A percentile compares a stretch with the other conserved stretches of the same genome.
Evolutionary conservation across 768 basidiomycete genomes (phyloP).

Genomic region (Amanita exitialis): DNA sequence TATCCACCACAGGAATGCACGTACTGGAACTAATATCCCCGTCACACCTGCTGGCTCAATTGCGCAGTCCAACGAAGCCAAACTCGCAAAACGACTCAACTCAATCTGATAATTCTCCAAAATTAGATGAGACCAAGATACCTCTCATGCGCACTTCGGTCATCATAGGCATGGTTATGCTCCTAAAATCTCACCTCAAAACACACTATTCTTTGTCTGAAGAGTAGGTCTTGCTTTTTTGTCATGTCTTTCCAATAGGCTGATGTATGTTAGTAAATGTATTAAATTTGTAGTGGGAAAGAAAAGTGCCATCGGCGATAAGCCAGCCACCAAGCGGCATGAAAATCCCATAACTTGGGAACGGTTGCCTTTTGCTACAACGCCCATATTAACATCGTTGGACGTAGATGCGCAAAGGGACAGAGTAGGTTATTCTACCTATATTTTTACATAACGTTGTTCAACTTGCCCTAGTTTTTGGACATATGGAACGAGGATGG

Average conservation of each 20-base stretch:
- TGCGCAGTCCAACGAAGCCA: conserved; percentile 23
- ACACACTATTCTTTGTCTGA: conserved; percentile 77
- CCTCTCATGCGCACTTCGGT: conserved; percentile 58
- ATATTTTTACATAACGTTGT: not conserved
- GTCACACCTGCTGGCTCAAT: conserved; percentile 53
- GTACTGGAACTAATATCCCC: conserved; percentile 69
- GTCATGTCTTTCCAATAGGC: not conserved
- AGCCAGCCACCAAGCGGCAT: conserved; percentile 54
- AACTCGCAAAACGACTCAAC: conserved; percentile 2
- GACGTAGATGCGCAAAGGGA: conserved; percentile 55
- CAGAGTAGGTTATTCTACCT: conserved; percentile 35
- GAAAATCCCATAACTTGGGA: conserved; percentile 63
- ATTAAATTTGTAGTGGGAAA: conserved; percentile 80
- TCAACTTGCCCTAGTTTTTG: conserved; percentile 39
- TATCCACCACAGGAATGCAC: conserved; percentile 77
- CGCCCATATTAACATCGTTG: conserved; percentile 46
- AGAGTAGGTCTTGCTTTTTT: conserved; percentile 49
- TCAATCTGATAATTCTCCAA: not conserved
- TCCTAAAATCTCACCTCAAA: conserved; percentile 84
- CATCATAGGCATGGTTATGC: conserved; percentile 74
- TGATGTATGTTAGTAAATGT: conserved; percentile 60
- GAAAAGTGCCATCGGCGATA: conserved; percentile 86
- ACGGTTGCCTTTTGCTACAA: conserved; percentile 56
- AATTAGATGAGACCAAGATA: conserved; percentile 8
- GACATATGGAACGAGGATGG: conserved; percentile 81